phyloP scores from a whole-genome alignment of 2,329 filamentous ascomycete genomes.

The Dothideomycetes sp. region DNA sequence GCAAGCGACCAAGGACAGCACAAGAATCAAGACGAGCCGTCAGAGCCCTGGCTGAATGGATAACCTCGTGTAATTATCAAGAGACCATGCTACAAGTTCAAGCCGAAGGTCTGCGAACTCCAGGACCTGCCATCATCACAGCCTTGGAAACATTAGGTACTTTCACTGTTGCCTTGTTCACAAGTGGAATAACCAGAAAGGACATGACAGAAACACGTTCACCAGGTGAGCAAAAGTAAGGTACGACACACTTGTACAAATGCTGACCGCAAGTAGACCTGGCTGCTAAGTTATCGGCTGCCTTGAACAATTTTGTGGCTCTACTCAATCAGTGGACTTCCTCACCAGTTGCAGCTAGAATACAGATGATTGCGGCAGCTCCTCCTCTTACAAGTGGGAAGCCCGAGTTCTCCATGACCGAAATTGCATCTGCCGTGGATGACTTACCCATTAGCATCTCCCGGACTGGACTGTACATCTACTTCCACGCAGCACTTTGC shows the following conservation, averaged over 20 bases:
- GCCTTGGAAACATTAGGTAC: conserved; percentile 21
- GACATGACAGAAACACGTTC: conserved; percentile 5
- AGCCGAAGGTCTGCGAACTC: conserved; percentile 14
- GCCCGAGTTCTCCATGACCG: conserved; percentile 49
- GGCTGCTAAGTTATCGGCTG: conserved; percentile 16
- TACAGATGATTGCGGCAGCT: conserved; percentile 17
- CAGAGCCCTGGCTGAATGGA: conserved; percentile 17
- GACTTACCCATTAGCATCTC: conserved; percentile 66
- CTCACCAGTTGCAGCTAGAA: conserved; percentile 17
- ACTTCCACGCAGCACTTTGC: conserved; percentile 71
- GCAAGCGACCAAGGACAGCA: conserved; percentile 11
- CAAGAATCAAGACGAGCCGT: conserved; percentile 13
- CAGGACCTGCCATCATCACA: conserved; percentile 14
- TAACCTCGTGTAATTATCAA: conserved; percentile 17
- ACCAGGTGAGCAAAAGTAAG: conserved; percentile 1
- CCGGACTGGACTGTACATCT: conserved; percentile 73
- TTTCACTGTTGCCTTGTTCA: conserved; percentile 18
- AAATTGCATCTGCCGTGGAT: conserved; percentile 17
- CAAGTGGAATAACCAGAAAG: conserved; percentile 10
- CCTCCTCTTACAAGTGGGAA: conserved; percentile 55
- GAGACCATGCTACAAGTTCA: conserved; percentile 20
- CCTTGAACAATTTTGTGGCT: conserved; percentile 21
- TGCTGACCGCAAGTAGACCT: conserved; percentile 6
- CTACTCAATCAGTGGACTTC: conserved; percentile 22
- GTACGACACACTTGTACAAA: background rate